Evolutionary conservation across 2,329 filamentous ascomycete species (phyloP), one percentile per base, ranked within the genome.

Genomic region (Chaetomium globosum): DNA sequence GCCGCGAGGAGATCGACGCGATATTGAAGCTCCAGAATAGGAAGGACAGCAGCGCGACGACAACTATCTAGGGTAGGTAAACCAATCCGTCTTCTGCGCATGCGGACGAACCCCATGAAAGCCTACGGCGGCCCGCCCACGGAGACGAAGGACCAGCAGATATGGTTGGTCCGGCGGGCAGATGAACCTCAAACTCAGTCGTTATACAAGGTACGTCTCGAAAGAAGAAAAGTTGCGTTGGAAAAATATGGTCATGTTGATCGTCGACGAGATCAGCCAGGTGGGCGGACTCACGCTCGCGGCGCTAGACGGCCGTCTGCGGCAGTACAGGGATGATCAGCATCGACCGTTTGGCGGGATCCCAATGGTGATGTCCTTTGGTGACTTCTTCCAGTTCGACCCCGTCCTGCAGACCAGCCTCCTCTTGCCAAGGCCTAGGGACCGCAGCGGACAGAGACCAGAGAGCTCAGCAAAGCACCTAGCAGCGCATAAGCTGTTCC

Each of bases 311-410:
- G 4, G 26, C 26, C 26, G 26, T 4, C 26, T 26, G 26, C 2
- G 4, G 26, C 26, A 26, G 26, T 26, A 26, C 26, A 26, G 26
- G 26, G 26, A 26, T 4, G 26, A 26, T 4, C 26, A 26, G 26
- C 26, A 26, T 26, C 26, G 26, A 26, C 26, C 26, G 26, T 26
- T 65, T n/a, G 58, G 58, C 23, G 58, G 64, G 10, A 59, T 65
- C 31, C 53, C 53, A 8, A 65, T 63, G 16, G 58, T 59, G 21
- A 49, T 62, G n/a, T 61, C 55, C 54, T 65, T 61, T 39, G 33
- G 58, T n/a, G 64, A 65, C 59, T 65, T 65, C 53, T 65, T 63
- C 54, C 48, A 57, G 36, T 46, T 57, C 36, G 55, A 57, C 33
- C n/a, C 55, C 12, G 19, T 57, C 21, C 36, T 55, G 55, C 54